Base-by-base conservation (phyloP, 208 protist genomes). In the Acanthamoeba quina region DNA sequence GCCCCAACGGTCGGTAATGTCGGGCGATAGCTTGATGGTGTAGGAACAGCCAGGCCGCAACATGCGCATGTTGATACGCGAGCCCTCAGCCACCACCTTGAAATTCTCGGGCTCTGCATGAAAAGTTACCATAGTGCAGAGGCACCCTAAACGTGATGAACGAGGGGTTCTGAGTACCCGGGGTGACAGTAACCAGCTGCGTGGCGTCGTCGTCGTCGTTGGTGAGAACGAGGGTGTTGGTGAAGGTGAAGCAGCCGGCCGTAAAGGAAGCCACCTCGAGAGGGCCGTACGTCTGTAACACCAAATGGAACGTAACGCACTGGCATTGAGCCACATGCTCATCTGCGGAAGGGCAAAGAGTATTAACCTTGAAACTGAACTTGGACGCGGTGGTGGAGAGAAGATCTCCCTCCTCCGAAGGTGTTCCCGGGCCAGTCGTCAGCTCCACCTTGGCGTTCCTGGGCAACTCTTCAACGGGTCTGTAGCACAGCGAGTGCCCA, bases 221-320 rank as follows among this genome's bases (percentile, higher is more conserved):
- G 29, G 68, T 76, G 31, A 21, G 13, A 6, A 29, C 47, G 2
- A 86, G 78, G 10, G 24, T 17, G 47, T 86, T 86, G 47, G 47
- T 60, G 37, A 86, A 86, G 78, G 47, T 9, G 49, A 86, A 86
- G 26, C 29, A 15, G 15, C 49, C 49, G 11, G 7, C 15, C 0
- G 26, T 41, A n/a, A 29, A 41, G 21, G 15, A 13, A 13, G 24
- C 37, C 78, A 86, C 44, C 47, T 37, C 26, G 41, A 86, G 49
- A 17, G 78, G 78, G 24, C 78, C 78, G 24, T 86, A 86, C 78
- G 78, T 86, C 78, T 86, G 49, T 0, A 34, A 85, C 47, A 41
- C 37, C 29, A 26, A 85, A 85, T 41, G 37, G 26, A 85, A 85
- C 11, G 13, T 3, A 85, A 58, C 34, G 10, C 21, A 85, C 21